These are phyloP conservation scores for Botryotinia globosa DNA, from an alignment of 2,329 filamentous ascomycete genomes.

Conservation along the genomic window DNA sequence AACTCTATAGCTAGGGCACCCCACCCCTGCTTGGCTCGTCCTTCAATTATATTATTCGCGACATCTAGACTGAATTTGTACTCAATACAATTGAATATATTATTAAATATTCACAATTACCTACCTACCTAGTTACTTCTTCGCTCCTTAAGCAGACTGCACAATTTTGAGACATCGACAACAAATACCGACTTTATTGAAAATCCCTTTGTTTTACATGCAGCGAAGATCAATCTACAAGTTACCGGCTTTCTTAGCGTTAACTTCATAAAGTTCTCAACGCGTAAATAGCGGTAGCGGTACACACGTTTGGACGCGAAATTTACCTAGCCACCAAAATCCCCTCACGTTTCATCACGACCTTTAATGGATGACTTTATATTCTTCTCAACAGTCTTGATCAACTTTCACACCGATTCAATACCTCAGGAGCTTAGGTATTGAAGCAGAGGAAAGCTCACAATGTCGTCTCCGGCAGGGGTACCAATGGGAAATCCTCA, in stretches of 20 bases:
- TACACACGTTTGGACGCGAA: constrained; percentile 29
- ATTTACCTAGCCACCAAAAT: constrained; percentile 31
- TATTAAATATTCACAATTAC: neutral
- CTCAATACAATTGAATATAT: neutral
- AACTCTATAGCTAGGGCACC: neutral
- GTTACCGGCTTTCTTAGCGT: constrained; percentile 22
- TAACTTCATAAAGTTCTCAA: constrained; percentile 19
- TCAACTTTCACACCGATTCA: constrained; percentile 24
- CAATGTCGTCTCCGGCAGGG: constrained; percentile 35
- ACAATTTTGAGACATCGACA: neutral
- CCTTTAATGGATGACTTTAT: constrained; percentile 29
- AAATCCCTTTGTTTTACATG: neutral
- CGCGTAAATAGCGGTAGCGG: constrained; percentile 16
- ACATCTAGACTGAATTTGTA: constrained; percentile 2
- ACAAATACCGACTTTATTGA: neutral
- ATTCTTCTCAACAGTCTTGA: constrained; percentile 21
- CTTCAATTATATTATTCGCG: neutral
- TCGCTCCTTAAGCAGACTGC: neutral
- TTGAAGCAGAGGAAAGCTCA: constrained; percentile 27
- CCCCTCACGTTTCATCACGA: constrained; percentile 19
- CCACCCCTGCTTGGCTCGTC: neutral
- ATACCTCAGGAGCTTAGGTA: constrained; percentile 24
- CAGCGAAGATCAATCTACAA: constrained; percentile 16
- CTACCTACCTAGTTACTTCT: neutral
- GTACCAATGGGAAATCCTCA: constrained; percentile 21